A percentile compares a stretch with the other conserved stretches of the same genome.
These are phyloP conservation scores for Fusarium vanettenii DNA, from an alignment of 2,329 filamentous ascomycete species.

Conservation along the genomic window DNA sequence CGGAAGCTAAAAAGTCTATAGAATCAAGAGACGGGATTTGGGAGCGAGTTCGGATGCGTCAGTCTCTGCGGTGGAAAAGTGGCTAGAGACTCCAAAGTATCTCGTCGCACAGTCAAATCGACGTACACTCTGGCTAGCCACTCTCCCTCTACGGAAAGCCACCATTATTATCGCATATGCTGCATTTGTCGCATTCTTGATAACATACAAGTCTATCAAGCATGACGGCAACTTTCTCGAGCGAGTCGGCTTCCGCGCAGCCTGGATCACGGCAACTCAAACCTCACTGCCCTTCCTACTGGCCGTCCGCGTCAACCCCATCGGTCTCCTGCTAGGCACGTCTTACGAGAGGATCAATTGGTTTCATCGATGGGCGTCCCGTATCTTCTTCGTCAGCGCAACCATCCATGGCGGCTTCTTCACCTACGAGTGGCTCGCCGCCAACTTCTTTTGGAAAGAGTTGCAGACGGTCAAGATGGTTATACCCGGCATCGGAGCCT, in stretches of 20 bases:
- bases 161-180: slow-evolving; percentile 29
- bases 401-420: slow-evolving; percentile 43
- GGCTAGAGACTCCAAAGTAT: slow-evolving; percentile 26
- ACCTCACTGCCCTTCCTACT: slow-evolving; percentile 39
- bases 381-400: slow-evolving; percentile 38
- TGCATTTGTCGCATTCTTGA: slow-evolving; percentile 33
- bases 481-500: slow-evolving; percentile 41
- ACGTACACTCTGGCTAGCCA: slow-evolving; percentile 23
- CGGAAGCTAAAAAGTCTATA: slow-evolving; percentile 4
- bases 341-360: slow-evolving; percentile 44
- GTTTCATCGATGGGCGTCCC: slow-evolving; percentile 41
- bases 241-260: slow-evolving; percentile 42
- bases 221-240: slow-evolving; percentile 42
- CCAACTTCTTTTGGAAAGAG: slow-evolving; percentile 42
- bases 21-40: slow-evolving; percentile 30
- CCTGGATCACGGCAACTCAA: slow-evolving; percentile 41
- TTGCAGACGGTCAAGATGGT: slow-evolving; percentile 42
- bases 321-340: slow-evolving; percentile 36
- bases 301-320: slow-evolving; percentile 39
- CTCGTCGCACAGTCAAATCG: slow-evolving; percentile 4
- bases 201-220: slow-evolving; percentile 42
- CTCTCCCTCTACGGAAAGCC: slow-evolving; percentile 32
- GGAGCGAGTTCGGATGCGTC: slow-evolving; percentile 23
- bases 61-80: slow-evolving; percentile 27
- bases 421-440: slow-evolving; percentile 36